These are phyloP conservation scores for Rubus parviflorus DNA, from an alignment of 306 rosid genomes.

Conservation along the genomic window DNA sequence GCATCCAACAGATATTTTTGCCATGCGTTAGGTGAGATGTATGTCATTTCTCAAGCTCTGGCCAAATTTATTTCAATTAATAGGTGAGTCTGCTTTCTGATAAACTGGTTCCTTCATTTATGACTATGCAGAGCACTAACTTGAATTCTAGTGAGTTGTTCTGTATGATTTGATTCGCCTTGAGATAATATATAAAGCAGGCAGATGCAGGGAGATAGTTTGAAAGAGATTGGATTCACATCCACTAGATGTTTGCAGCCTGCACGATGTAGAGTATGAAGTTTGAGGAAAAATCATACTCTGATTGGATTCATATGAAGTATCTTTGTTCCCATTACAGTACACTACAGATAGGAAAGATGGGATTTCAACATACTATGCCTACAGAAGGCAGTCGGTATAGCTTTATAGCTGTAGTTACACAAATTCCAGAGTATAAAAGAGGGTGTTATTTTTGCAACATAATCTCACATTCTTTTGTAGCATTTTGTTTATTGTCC, in stretches of 20 bases:
- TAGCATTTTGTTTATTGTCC: not conserved
- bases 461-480: not conserved
- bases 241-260: constrained; percentile 12
- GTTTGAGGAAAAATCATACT: not conserved
- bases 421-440: not conserved
- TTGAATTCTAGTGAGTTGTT: constrained; percentile 30
- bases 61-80: constrained; percentile 89
- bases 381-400: not conserved
- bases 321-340: not conserved
- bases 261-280: not conserved
- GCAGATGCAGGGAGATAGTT: constrained; percentile 14
- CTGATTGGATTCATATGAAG: constrained; percentile 4
- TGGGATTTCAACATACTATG: not conserved
- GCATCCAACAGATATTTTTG: constrained; percentile 78
- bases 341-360: not conserved
- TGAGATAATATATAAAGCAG: constrained; percentile 7
- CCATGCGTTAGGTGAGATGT: constrained; percentile 95
- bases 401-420: not conserved
- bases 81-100: constrained; percentile 51
- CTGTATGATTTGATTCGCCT: constrained; percentile 53
- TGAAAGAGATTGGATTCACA: constrained; percentile 16
- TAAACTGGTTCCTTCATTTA: constrained; percentile 21
- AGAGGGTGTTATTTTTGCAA: not conserved
- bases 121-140: constrained; percentile 24
- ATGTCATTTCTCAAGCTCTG: constrained; percentile 76